These are phyloP conservation scores for Wickerhamomyces tratensis DNA, from an alignment of 805 yeast genomes.

Conservation along the genomic window DNA sequence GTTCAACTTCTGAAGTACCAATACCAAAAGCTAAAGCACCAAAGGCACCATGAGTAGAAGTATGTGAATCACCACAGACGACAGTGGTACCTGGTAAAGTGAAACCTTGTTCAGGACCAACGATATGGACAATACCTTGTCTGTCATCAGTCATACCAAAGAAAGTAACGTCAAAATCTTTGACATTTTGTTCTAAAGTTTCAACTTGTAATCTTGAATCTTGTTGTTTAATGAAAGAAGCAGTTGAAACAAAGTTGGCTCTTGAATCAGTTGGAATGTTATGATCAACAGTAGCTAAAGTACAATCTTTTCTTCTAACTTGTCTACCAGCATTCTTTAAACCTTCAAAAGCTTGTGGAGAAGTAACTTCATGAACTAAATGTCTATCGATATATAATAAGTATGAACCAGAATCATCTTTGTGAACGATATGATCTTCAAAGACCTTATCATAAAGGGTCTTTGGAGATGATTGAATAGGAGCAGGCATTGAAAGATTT, in stretches of 20 bases:
- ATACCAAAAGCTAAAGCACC: slow-evolving; percentile 97
- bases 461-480: slow-evolving; percentile 30
- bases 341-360: slow-evolving; percentile 99
- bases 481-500: slow-evolving; percentile 18
- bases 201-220: slow-evolving; percentile 90
- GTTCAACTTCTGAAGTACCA: slow-evolving; percentile 99
- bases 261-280: slow-evolving; percentile 95
- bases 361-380: slow-evolving; percentile 95
- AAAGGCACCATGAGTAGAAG: slow-evolving; percentile 98
- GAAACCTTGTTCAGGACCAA: slow-evolving; percentile 99
- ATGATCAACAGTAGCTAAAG: slow-evolving; percentile 93
- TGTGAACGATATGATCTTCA: slow-evolving; percentile 87
- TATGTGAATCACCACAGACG: slow-evolving; percentile 98
- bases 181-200: slow-evolving; percentile 89
- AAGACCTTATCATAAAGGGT: slow-evolving; percentile 96
- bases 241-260: slow-evolving; percentile 58
- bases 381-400: slow-evolving; percentile 93
- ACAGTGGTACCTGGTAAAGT: slow-evolving; percentile 98
- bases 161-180: slow-evolving; percentile 79
- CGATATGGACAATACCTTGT: slow-evolving; percentile 97
- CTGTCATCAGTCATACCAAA: slow-evolving; percentile 92
- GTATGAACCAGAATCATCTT: slow-evolving; percentile 80
- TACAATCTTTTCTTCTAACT: slow-evolving; percentile 89
- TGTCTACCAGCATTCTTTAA: slow-evolving; percentile 75
- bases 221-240: slow-evolving; percentile 75